phyloP scores from a whole-genome alignment of 2,329 filamentous ascomycete species.

The Grosmannia serpens region DNA sequence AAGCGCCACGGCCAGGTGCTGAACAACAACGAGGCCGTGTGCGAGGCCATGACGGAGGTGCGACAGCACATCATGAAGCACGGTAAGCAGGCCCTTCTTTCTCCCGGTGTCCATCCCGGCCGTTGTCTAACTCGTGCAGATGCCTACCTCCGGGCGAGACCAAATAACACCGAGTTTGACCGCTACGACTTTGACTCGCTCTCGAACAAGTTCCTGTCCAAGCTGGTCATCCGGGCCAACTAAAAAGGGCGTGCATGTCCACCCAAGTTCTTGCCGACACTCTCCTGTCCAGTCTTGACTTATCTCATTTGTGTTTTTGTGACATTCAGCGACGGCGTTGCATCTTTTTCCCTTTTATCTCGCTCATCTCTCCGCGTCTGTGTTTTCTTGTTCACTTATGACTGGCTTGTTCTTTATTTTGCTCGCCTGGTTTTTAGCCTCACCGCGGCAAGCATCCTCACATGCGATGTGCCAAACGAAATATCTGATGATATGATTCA shows the following conservation, averaged over 20 bases:
- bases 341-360: not conserved
- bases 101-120: not conserved
- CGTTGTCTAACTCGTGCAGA: constrained; percentile 40
- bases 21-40: constrained; percentile 83
- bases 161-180: constrained; percentile 66
- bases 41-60: constrained; percentile 93
- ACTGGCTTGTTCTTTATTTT: not conserved
- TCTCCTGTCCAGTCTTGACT: not conserved
- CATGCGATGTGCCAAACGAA: constrained; percentile 5
- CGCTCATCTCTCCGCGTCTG: not conserved
- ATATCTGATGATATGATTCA: constrained; percentile 1
- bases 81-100: constrained; percentile 47
- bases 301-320: constrained; percentile 6
- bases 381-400: not conserved
- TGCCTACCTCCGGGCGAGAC: constrained; percentile 70
- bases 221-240: constrained; percentile 91
- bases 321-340: constrained; percentile 21
- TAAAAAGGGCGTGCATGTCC: constrained; percentile 33
- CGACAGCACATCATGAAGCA: constrained; percentile 85
- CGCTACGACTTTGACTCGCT: constrained; percentile 86
- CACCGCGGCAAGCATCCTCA: constrained; percentile 3
- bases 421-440: constrained; percentile 1
- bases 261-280: not conserved
- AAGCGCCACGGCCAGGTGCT: constrained; percentile 81
- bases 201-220: constrained; percentile 94